phyloP scores from a whole-genome alignment of 2,329 filamentous ascomycete genomes.

The Pyrenophora tritici-repentis region DNA sequence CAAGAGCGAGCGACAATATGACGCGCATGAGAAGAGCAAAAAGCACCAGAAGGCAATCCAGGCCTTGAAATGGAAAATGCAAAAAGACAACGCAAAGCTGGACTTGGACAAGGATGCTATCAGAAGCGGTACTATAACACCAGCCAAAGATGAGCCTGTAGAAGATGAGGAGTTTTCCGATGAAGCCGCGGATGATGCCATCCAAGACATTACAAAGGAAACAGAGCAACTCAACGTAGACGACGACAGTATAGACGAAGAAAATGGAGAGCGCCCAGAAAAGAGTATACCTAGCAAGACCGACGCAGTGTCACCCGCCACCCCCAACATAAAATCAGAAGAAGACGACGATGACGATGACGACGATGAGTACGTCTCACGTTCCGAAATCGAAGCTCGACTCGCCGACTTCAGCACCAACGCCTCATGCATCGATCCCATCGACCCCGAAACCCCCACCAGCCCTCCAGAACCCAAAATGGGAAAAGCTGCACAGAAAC shows the following conservation, averaged over 20 bases:
- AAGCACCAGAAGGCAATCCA: constrained; percentile 90
- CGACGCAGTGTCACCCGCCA: neutral
- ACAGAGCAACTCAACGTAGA: constrained; percentile 21
- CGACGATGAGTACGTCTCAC: constrained; percentile 46
- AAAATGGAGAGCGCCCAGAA: constrained; percentile 13
- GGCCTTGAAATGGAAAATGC: constrained; percentile 80
- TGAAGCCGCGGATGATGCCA: constrained; percentile 45
- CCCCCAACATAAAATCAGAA: constrained; percentile 8
- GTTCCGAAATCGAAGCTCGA: constrained; percentile 44
- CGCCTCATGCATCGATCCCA: constrained; percentile 7
- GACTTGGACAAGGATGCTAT: constrained; percentile 48
- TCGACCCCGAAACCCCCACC: constrained; percentile 2
- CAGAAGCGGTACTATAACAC: constrained; percentile 41
- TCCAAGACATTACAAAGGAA: constrained; percentile 25
- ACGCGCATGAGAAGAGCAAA: constrained; percentile 93
- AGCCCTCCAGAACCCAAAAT: constrained; percentile 42
- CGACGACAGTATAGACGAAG: constrained; percentile 14
- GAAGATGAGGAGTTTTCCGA: constrained; percentile 11
- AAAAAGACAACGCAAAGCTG: constrained; percentile 71
- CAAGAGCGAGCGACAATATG: constrained; percentile 89
- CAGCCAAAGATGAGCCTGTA: constrained; percentile 39
- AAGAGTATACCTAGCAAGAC: neutral
- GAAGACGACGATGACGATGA: constrained; percentile 31
- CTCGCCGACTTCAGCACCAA: constrained; percentile 25
- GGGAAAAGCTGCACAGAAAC: constrained; percentile 56